These are phyloP conservation scores for Candida sonorensis DNA, from an alignment of 805 yeast genomes.

Conservation along the genomic window DNA sequence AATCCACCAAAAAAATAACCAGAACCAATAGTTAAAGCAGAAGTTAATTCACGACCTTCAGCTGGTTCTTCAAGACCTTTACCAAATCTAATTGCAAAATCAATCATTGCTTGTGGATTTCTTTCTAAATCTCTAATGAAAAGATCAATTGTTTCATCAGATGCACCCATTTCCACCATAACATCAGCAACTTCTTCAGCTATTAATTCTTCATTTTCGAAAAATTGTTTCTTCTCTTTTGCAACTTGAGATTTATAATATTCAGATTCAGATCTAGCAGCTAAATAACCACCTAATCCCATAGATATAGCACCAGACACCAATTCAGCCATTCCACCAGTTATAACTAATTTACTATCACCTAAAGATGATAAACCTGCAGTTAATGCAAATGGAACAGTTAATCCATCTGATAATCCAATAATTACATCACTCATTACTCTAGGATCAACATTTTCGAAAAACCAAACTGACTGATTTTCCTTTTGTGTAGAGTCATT, in stretches of 20 bases:
- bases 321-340: slow-evolving; percentile 97
- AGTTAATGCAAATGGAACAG: slow-evolving; percentile 98
- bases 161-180: slow-evolving; percentile 63
- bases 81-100: slow-evolving; percentile 81
- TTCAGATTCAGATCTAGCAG: slow-evolving; percentile 85
- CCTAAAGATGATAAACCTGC: slow-evolving; percentile 94
- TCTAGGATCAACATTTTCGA: slow-evolving; percentile 72
- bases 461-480: slow-evolving; percentile 19
- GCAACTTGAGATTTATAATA: slow-evolving; percentile 67
- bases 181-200: slow-evolving; percentile 80
- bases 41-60: slow-evolving; percentile 79
- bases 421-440: slow-evolving; percentile 90
- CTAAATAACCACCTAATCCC: slow-evolving; percentile 96
- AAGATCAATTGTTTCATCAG: slow-evolving; percentile 64
- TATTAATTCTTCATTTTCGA: slow-evolving; percentile 54
- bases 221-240: slow-evolving; percentile 61
- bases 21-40: slow-evolving; percentile 85
- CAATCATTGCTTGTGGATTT: slow-evolving; percentile 72
- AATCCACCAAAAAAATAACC: slow-evolving; percentile 91
- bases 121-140: slow-evolving; percentile 75
- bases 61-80: slow-evolving; percentile 95
- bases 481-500: no score
- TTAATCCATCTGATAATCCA: slow-evolving; percentile 91
- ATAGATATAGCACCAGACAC: slow-evolving; percentile 95
- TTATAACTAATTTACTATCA: slow-evolving; percentile 80